These are phyloP conservation scores for Euclidium syriacum DNA, from an alignment of 345 rosid genomes.

Conservation along the genomic window DNA sequence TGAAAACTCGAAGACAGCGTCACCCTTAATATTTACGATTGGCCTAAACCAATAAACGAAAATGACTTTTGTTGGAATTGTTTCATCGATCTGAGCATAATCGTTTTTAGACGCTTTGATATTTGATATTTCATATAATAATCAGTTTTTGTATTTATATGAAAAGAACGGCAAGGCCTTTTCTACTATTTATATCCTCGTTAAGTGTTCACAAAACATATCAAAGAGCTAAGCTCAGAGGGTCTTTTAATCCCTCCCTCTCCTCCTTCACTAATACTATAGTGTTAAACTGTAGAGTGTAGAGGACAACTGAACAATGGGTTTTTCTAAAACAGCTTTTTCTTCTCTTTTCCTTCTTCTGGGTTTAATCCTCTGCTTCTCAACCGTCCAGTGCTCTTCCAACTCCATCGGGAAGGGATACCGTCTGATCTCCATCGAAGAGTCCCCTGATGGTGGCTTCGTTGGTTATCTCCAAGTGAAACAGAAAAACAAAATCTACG, in stretches of 20 bases:
- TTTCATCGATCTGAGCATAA: too few relatives aligned
- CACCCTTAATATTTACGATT: too few relatives aligned
- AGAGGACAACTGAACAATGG: not conserved
- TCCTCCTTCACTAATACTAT: not conserved
- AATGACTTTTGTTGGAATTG: too few relatives aligned
- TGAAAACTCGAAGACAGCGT: too few relatives aligned
- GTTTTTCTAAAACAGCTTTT: not conserved
- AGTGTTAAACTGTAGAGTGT: slow-evolving; percentile 11
- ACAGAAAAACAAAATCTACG: slow-evolving; percentile 64
- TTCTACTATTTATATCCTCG: slow-evolving; percentile 10
- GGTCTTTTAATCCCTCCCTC: not conserved
- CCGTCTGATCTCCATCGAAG: slow-evolving; percentile 73
- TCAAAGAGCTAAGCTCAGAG: not conserved
- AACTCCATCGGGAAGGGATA: slow-evolving; percentile 71
- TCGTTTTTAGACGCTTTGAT: too few relatives aligned
- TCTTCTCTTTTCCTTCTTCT: slow-evolving; percentile 27
- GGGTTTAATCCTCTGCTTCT: slow-evolving; percentile 29
- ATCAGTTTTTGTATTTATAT: too few relatives aligned
- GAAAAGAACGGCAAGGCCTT: too few relatives aligned
- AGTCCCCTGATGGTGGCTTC: slow-evolving; percentile 69
- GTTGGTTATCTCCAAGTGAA: slow-evolving; percentile 80
- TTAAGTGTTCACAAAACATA: not conserved
- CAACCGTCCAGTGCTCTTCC: slow-evolving; percentile 28
- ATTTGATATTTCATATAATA: too few relatives aligned
- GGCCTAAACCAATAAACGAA: too few relatives aligned